Evolutionary conservation across 345 rosid species (phyloP).

Genomic region (Clarkia xantiana): DNA sequence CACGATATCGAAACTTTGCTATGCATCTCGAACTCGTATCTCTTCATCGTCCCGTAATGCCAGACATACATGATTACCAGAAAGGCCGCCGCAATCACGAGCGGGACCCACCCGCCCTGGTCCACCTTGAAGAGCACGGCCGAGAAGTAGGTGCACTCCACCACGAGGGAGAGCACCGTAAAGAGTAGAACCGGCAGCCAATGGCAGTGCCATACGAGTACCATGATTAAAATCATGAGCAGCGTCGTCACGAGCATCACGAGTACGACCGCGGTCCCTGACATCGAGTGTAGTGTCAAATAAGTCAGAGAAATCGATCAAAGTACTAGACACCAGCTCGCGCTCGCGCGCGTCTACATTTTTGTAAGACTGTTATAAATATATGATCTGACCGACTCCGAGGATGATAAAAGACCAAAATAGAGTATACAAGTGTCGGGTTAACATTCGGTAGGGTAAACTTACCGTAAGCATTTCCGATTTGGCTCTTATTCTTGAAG

Average conservation of each 20-base stretch:
- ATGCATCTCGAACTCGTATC: constrained; percentile 68
- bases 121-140: constrained; percentile 56
- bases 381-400: too few relatives aligned
- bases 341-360: too few relatives aligned
- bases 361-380: too few relatives aligned
- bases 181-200: constrained; percentile 54
- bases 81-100: constrained; percentile 49
- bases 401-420: too few relatives aligned
- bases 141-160: constrained; percentile 52
- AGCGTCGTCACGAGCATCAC: constrained; percentile 72
- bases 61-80: constrained; percentile 52
- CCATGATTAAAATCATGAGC: constrained; percentile 54
- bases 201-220: constrained; percentile 73
- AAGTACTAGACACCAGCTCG: too few relatives aligned
- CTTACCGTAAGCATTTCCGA: constrained; percentile 75
- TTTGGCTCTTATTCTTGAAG: constrained; percentile 55
- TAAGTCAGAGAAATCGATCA: background rate
- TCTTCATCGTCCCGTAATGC: constrained; percentile 65
- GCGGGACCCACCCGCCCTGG: constrained; percentile 84
- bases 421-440: too few relatives aligned
- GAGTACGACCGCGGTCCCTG: constrained; percentile 64
- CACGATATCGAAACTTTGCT: constrained; percentile 73
- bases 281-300: constrained; percentile 3
- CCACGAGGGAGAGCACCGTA: constrained; percentile 33
- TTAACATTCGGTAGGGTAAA: background rate